Evolutionary conservation across 1,284 basidiomycete species (phyloP), one percentile per base, ranked within the genome.

Genomic region (Tilletia setariae): DNA sequence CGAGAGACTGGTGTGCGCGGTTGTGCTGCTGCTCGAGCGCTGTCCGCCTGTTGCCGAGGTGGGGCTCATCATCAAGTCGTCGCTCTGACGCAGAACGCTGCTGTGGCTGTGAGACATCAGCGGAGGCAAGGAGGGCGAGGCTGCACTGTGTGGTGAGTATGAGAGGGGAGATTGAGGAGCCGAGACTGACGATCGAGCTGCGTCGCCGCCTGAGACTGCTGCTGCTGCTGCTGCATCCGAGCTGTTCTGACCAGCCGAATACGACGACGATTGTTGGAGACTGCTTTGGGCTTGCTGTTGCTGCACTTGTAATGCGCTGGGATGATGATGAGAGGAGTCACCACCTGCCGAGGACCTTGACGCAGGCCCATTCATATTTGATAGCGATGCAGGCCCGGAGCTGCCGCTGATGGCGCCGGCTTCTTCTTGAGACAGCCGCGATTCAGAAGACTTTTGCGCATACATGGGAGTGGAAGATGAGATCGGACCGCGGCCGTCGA

Each of bases 31-130:
- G 28, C 51, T 53, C 7, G 51, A 53, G 23, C 51, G 51, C 51
- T 53, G 51, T 25, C 51, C 51, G n/a, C 51, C 51, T 7, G 21
- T 53, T 19, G 51, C 51, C 51, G 56, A 61, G 56, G 16, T 61
- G 8, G 56, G 56, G 35, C 56, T 61, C 56, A 61, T 35, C 56
- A 61, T 32, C 28, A 15, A 4, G 56, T 35, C 56, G 56, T 30
- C 32, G 56, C 32, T 61, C 56, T 61, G 56, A 19, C 56, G 56
- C 16, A 61, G 15, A 4, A 30, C 28, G 7, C 21, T 53, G 51
- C 51, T 53, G n/a, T 53, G 51, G 51, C 51, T 53, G 21, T 61
- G 56, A 16, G 28, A 32, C 56, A 35, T 61, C 30, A 61, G 13
- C 30, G 56, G 28, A 19, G 56, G 56, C 28, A 61, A 30, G 8